These are phyloP conservation scores for Globomyces pollinis-pini DNA, from an alignment of 192 early-diverging fungal genomes.

Conservation along the genomic window DNA sequence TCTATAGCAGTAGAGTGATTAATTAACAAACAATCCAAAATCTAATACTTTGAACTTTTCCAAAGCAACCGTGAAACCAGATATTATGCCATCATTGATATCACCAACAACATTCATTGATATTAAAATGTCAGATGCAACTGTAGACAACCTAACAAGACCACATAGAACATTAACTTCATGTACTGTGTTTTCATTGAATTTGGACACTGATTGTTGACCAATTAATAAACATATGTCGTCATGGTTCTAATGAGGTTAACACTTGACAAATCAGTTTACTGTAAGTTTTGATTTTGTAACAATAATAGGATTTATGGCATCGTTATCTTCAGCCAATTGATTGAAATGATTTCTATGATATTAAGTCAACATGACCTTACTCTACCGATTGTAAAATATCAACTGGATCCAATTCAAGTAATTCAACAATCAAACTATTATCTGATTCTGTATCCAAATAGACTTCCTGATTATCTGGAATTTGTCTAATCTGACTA, in stretches of 20 bases:
- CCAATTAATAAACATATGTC: no score
- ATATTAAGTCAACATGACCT: no score
- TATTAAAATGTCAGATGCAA: not conserved
- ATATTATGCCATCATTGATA: not conserved
- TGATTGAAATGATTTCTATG: not conserved
- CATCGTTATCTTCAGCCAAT: not conserved
- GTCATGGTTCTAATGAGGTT: no score
- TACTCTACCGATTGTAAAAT: not conserved
- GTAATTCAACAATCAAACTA: not conserved
- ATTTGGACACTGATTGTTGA: not conserved
- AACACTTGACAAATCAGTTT: not conserved
- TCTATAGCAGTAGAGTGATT: no score
- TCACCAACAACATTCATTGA: not conserved
- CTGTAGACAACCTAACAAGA: not conserved
- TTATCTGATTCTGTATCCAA: not conserved
- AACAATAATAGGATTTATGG: not conserved
- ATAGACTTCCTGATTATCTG: conserved; percentile 10
- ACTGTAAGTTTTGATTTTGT: not conserved
- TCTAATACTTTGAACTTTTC: not conserved
- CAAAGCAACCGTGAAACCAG: not conserved
- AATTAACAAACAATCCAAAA: not conserved
- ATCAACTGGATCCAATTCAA: not conserved
- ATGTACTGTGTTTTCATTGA: not conserved
- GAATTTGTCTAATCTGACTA: conserved; percentile 2
- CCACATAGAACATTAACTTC: not conserved